Evolutionary conservation across 306 rosid genomes (phyloP), one percentile per base, ranked within the genome.

Genomic region (Urtica urens): DNA sequence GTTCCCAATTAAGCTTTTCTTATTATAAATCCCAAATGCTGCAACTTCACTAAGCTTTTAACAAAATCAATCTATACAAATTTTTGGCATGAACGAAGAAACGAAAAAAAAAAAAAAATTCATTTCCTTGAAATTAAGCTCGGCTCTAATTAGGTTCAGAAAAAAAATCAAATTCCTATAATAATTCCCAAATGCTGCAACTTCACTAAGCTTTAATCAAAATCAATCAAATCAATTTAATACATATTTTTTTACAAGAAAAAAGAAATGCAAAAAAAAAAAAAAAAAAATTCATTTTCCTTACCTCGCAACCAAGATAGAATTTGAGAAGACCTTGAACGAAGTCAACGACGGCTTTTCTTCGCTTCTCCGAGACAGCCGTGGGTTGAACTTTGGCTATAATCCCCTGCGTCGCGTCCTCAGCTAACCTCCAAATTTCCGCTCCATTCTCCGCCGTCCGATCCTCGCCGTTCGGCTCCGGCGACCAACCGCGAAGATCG

Each of bases 311-410:
- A 40, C 57, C 40, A 35, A 73, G 54, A 35, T 6, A 52, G 24
- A 23, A 48, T 43, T 30, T 2, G 38, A 73, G 26, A 18, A 73
- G 75, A 42, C 72, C 41, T 45, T 68, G 79, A 13, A 68, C 75
- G 59, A 68, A 64, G 33, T 73, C 79, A 27, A 60, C 60, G 41
- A 73, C 79, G 40, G 55, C 72, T 56, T 33, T 37, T 58, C 79
- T 60, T 34, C 79, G 59, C 73, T 47, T 60, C 55, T 64, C 79
- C 29, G 79, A 73, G 20, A 59, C 72, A 17, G 64, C 69, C 13
- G 75, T 73, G 6, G 79, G 69, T 54, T 68, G 79, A 24, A 73
- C 75, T 69, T 64, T 71, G 24, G 68, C 63, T 42, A 73, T 73
- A 18, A 73, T 55, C 60, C 62, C 63, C 58, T 55, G 65, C 38